Evolutionary conservation across 2,329 filamentous ascomycete genomes (phyloP).

Genomic region (Plectosphaerella cucumerina): DNA sequence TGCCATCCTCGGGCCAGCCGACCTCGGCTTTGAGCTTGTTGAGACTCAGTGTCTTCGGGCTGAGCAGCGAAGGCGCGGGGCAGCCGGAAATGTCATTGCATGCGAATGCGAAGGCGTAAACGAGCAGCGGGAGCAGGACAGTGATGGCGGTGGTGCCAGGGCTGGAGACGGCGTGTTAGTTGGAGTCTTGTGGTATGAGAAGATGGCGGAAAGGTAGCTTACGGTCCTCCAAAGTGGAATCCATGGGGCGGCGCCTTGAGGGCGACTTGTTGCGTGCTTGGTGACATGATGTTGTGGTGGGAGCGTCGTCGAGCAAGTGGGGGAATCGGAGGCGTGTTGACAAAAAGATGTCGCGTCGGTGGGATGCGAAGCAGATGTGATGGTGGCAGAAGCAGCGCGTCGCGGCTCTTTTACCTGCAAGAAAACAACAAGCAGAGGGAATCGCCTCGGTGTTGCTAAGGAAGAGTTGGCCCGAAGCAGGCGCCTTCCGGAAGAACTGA

Average conservation of each 20-base stretch:
- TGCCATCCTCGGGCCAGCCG: conserved; percentile 72
- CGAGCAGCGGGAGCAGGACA: conserved; percentile 72
- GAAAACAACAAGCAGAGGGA: too few relatives aligned
- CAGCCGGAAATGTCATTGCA: conserved; percentile 95
- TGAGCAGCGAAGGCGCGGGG: conserved; percentile 75
- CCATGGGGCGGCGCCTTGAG: conserved; percentile 28
- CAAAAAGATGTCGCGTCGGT: too few relatives aligned
- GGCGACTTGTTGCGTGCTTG: conserved; percentile 21
- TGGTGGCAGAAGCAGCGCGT: too few relatives aligned
- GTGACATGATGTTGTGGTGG: conserved; percentile 22
- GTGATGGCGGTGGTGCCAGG: conserved; percentile 74
- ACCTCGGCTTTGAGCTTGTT: conserved; percentile 73
- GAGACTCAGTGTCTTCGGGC: conserved; percentile 66
- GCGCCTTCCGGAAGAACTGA: conserved; percentile 21
- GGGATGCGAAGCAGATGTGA: background rate
- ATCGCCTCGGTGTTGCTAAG: background rate
- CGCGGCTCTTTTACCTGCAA: background rate
- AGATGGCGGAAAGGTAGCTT: conserved; percentile 16
- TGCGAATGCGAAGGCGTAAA: conserved; percentile 75
- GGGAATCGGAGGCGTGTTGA: too few relatives aligned
- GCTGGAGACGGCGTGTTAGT: conserved; percentile 25
- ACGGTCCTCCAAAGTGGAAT: conserved; percentile 52
- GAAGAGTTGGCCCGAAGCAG: conserved; percentile 13
- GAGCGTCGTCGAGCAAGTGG: background rate
- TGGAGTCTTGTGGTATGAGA: background rate